Evolutionary conservation across 495 filamentous ascomycete genomes (phyloP).

Genomic region (Talaromyces proteolyticus): DNA sequence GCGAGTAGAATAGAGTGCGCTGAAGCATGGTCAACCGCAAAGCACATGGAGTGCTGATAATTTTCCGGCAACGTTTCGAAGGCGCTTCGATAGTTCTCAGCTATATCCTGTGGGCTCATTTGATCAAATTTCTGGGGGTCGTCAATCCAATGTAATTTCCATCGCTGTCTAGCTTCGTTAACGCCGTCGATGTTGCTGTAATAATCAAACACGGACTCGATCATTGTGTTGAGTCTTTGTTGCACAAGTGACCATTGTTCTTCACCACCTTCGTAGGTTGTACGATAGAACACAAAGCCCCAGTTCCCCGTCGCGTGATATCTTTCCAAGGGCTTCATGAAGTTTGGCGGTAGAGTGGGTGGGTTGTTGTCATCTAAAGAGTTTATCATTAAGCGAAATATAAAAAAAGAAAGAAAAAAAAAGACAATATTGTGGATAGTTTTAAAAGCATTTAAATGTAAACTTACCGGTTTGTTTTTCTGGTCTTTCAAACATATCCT

Average conservation of each 20-base stretch:
- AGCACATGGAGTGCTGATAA: conserved; percentile 4
- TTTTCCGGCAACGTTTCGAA: background rate
- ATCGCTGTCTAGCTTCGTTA: background rate
- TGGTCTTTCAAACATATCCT: background rate
- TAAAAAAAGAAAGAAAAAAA: background rate
- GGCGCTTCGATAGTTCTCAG: background rate
- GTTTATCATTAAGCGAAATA: background rate
- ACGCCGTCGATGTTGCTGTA: conserved; percentile 3
- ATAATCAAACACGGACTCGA: conserved; percentile 3
- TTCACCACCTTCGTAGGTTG: background rate
- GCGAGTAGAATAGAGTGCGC: conserved; percentile 1
- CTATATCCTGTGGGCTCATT: background rate
- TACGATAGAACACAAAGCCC: conserved; percentile 3
- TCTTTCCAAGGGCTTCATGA: background rate
- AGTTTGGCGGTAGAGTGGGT: background rate
- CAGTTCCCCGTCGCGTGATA: background rate
- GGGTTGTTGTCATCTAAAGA: background rate
- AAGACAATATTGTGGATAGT: background rate
- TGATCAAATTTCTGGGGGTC: background rate
- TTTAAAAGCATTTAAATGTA: background rate
- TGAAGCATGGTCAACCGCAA: conserved; percentile 1
- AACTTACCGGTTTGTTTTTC: background rate
- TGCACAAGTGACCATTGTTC: background rate
- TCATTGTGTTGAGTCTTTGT: background rate
- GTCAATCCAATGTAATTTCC: conserved; percentile 5